phyloP scores from a whole-genome alignment of 768 basidiomycete species.

The Pleurotus djamor region DNA sequence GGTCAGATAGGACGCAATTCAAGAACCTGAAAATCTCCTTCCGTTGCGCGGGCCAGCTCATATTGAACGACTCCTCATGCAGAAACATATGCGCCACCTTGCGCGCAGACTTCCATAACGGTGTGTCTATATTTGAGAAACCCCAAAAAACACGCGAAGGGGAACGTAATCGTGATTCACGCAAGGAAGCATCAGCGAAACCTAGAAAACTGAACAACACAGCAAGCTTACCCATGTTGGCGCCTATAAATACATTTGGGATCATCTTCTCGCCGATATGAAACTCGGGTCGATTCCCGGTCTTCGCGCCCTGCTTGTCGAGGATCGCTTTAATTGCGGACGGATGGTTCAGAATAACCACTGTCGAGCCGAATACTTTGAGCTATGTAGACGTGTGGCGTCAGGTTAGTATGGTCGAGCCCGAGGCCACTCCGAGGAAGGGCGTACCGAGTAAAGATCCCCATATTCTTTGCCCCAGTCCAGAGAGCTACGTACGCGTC shows the following conservation, averaged over 20 bases:
- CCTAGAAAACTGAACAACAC: not conserved
- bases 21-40: constrained; percentile 26
- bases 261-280: constrained; percentile 12
- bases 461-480: constrained; percentile 14
- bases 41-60: constrained; percentile 20
- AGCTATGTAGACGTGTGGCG: constrained; percentile 10
- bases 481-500: constrained; percentile 4
- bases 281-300: constrained; percentile 18
- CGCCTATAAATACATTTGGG: not conserved
- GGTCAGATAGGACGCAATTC: constrained; percentile 21
- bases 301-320: constrained; percentile 19
- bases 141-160: too few species aligned
- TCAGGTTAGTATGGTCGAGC: not conserved
- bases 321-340: constrained; percentile 20
- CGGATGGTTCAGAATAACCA: constrained; percentile 19
- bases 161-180: too few species aligned
- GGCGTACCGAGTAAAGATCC: constrained; percentile 12
- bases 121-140: not conserved
- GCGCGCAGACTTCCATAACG: constrained; percentile 12
- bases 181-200: not conserved
- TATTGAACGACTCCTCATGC: constrained; percentile 13
- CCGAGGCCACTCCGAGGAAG: not conserved
- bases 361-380: constrained; percentile 17
- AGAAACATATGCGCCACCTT: constrained; percentile 15
- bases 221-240: constrained; percentile 4